A percentile compares a stretch with the other conserved stretches of the same genome.
These are phyloP conservation scores for Tillandsia fasciculata DNA, from an alignment of 176 grass and related monocot genomes.

Conservation along the genomic window DNA sequence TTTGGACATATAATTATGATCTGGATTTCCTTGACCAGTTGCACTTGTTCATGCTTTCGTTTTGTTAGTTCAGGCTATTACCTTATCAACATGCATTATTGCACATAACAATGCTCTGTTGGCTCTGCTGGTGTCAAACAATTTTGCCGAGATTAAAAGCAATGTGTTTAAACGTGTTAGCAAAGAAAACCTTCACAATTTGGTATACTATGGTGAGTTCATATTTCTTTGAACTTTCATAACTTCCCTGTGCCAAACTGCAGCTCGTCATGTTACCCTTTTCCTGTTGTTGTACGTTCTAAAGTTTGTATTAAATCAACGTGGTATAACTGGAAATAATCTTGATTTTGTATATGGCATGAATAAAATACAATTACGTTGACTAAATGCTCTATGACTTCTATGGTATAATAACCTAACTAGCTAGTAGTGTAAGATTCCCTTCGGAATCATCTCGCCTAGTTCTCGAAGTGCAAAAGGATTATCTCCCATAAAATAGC, in stretches of 20 bases:
- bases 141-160: constrained; percentile 97
- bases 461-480: too few relatives aligned
- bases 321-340: background rate
- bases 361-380: too few relatives aligned
- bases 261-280: constrained; percentile 7
- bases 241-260: constrained; percentile 2
- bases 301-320: background rate
- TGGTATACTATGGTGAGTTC: constrained; percentile 92
- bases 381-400: too few relatives aligned
- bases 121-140: constrained; percentile 89
- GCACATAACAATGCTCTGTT: constrained; percentile 92
- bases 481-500: too few relatives aligned
- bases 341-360: too few relatives aligned
- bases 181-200: constrained; percentile 96
- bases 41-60: constrained; percentile 97
- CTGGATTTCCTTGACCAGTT: constrained; percentile 56
- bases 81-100: constrained; percentile 91
- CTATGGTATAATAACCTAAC: too few relatives aligned
- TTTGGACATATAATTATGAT: constrained; percentile 11
- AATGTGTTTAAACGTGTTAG: constrained; percentile 98
- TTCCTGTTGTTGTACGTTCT: background rate
- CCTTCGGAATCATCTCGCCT: too few relatives aligned
- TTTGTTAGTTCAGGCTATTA: constrained; percentile 94
- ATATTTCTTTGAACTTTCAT: constrained; percentile 17
- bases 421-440: too few relatives aligned